These are phyloP conservation scores for Calonectria pauciramosa DNA, from an alignment of 2,329 filamentous ascomycete species.

Conservation along the genomic window DNA sequence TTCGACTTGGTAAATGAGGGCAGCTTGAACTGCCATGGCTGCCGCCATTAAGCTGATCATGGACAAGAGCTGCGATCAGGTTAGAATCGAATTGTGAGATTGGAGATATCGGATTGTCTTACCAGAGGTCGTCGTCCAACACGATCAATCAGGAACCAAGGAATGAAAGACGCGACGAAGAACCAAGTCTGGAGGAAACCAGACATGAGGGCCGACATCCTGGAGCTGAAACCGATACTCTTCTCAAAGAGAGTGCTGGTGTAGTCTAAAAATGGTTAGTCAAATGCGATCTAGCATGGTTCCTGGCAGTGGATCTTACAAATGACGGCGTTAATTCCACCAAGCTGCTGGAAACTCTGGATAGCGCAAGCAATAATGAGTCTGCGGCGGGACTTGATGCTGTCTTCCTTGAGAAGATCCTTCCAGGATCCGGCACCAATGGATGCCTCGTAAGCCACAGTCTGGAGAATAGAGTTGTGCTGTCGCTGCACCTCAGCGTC, in stretches of 20 bases:
- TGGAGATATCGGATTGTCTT: not conserved
- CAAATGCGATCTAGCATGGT: not conserved
- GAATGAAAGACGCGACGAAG: constrained; percentile 57
- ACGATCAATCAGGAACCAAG: constrained; percentile 37
- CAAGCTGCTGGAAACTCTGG: constrained; percentile 58
- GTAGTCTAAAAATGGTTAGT: constrained; percentile 51
- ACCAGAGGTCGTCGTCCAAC: constrained; percentile 36
- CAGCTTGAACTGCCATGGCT: constrained; percentile 57
- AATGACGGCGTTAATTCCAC: constrained; percentile 64
- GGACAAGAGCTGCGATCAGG: constrained; percentile 49
- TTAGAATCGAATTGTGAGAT: not conserved
- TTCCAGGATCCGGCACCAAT: constrained; percentile 48
- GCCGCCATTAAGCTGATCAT: constrained; percentile 57
- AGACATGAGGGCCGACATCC: constrained; percentile 65
- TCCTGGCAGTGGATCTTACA: constrained; percentile 42
- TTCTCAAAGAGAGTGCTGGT: constrained; percentile 61
- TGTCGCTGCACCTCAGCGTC: constrained; percentile 40
- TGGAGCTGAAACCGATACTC: constrained; percentile 56
- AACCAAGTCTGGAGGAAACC: constrained; percentile 65
- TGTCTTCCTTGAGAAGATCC: constrained; percentile 49
- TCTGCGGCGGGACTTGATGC: constrained; percentile 49
- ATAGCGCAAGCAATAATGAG: constrained; percentile 50
- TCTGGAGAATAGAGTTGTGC: constrained; percentile 50
- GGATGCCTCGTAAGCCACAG: constrained; percentile 49
- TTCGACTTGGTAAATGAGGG: constrained; percentile 56